A percentile compares a stretch with the other conserved stretches of the same genome.
phyloP scores from a whole-genome alignment of 1,139 yeast species.

The Nakaseomyces delphensis region DNA sequence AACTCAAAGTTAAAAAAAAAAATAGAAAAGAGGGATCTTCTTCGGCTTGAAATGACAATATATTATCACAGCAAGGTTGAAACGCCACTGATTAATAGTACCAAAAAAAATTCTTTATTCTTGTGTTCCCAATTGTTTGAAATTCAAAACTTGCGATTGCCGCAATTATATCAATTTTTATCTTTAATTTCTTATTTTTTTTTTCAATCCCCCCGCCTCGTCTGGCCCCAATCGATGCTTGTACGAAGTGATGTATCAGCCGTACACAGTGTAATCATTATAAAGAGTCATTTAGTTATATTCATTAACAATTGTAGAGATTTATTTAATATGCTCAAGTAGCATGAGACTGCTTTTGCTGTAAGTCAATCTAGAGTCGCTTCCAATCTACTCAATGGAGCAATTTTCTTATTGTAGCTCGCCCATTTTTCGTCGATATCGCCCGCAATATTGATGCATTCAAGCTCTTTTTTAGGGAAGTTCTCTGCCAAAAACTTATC shows the following conservation, averaged over 20 bases:
- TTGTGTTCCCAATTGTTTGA: neutral
- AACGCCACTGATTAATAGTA: no score
- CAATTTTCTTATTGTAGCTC: conserved; percentile 28
- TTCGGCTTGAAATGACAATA: no score
- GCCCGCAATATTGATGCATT: conserved; percentile 31
- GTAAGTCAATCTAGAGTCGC: conserved; percentile 10
- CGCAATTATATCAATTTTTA: no score
- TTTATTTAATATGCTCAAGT: no score
- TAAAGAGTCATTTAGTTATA: neutral
- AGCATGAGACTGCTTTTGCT: neutral
- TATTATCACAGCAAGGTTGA: no score
- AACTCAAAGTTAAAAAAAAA: no score
- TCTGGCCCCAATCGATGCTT: neutral
- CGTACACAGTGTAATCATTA: neutral
- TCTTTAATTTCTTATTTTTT: neutral
- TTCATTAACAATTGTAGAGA: no score
- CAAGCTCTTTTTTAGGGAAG: conserved; percentile 42
- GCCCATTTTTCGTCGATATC: conserved; percentile 30
- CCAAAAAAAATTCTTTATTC: neutral
- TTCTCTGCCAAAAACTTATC: conserved; percentile 37
- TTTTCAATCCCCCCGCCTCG: no score
- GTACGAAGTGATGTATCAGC: conserved; percentile 1
- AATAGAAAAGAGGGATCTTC: no score
- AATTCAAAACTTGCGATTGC: no score
- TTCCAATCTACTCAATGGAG: conserved; percentile 31